Conservation (phyloP, 441 rosid genomes). For the Euphorbia celastroides region DNA sequence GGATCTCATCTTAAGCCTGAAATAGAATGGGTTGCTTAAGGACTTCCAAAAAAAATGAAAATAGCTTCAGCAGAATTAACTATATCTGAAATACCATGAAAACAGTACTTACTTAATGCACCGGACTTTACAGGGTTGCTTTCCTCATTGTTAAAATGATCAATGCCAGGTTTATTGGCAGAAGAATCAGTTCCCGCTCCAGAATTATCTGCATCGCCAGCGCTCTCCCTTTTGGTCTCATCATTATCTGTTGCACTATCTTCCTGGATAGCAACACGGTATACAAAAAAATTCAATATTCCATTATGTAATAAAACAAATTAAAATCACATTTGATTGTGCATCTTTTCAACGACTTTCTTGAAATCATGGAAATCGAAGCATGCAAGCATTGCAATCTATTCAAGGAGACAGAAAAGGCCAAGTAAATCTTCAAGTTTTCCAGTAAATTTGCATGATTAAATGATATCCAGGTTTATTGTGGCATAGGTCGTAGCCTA, state of each 20-base stretch:
- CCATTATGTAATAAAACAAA: neutral
- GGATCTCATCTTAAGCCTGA: neutral
- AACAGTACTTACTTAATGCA: slow-evolving; percentile 62
- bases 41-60: neutral
- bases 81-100: neutral
- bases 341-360: neutral
- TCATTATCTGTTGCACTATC: slow-evolving; percentile 27
- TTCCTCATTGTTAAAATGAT: slow-evolving; percentile 60
- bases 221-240: slow-evolving; percentile 28
- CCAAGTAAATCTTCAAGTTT: too few relatives aligned
- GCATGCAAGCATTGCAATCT: neutral
- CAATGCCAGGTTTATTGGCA: slow-evolving; percentile 44
- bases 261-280: slow-evolving; percentile 41
- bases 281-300: neutral
- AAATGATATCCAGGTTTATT: neutral
- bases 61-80: neutral
- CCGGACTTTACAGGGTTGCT: slow-evolving; percentile 62
- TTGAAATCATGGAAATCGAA: neutral
- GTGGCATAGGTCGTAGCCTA: too few relatives aligned
- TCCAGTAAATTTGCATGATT: too few relatives aligned
- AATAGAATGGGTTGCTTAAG: neutral
- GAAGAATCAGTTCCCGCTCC: slow-evolving; percentile 19
- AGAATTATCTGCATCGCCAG: slow-evolving; percentile 22
- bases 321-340: neutral
- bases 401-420: neutral